Evolutionary conservation across 176 grass and related monocot genomes (phyloP), one percentile per base, ranked within the genome.

Genomic region (Calamus simplicifolius): DNA sequence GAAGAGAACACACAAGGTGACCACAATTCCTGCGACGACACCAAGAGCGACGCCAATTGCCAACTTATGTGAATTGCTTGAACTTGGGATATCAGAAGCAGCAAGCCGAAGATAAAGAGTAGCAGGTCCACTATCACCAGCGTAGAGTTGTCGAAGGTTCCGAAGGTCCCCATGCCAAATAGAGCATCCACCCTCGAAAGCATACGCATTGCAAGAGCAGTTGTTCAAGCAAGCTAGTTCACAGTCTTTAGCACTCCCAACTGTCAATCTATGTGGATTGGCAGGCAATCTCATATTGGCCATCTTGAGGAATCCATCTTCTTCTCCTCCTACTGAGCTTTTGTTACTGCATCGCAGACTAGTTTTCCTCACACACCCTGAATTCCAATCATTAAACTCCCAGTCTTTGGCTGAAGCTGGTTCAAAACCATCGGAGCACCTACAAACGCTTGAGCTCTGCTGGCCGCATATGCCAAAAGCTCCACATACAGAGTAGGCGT

Each of bases 251-350:
- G 31, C 2, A 56, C 49, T 79, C 48, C 49, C 56, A 25, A 18
- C 73, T 23, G 30, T 6, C 48, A 25, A 55, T 5, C 25, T 18
- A 28, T 54, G 31, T 27, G 59, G 49, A 19, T 69, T 25, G 51
- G n/a, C 56, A n/a, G 86, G 81, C 29, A 89, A 25, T 54, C 55
- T 72, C 43, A 85, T 53, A 15, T 58, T 69, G 4, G 50, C 1
- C 38, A 89, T 68, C 29, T 3, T 10, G 28, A 83, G 50, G 50
- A 89, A 89, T 16, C 77, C 76, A 59, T 87, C 79, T 2, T 50
- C 51, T 1, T 61, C 48, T 52, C 50, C 5, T 29, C 25, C 50
- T 2, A 12, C n/a, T 21, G 1, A 19, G 17, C 49, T 53, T 16
- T 15, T 18, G 5, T 58, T 18, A 5, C 17, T 12, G 56, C 81